Conservation (phyloP, 768 basidiomycete species). For the Xerocomus spinulosus region DNA sequence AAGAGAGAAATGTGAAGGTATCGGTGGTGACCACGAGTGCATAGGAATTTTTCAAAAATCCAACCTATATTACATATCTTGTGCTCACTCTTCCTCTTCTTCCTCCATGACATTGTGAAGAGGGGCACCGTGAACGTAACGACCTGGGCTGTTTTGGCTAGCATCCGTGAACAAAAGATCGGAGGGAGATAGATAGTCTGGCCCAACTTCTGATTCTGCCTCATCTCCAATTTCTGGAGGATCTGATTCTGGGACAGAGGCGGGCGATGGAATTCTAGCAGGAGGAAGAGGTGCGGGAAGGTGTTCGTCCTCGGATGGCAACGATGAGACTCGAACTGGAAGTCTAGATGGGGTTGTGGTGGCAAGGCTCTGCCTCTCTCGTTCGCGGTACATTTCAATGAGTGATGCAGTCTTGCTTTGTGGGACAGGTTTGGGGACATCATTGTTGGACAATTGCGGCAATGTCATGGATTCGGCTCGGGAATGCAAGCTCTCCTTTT, state of each 20-base stretch:
- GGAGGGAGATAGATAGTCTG: slow-evolving; percentile 30
- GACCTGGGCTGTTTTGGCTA: slow-evolving; percentile 58
- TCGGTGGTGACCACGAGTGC: slow-evolving; percentile 22
- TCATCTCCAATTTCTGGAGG: slow-evolving; percentile 28
- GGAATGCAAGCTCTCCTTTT: slow-evolving; percentile 24
- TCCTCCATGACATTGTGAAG: slow-evolving; percentile 84
- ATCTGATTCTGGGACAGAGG: slow-evolving; percentile 15
- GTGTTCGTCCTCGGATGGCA: slow-evolving; percentile 6
- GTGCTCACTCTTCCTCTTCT: slow-evolving; percentile 56
- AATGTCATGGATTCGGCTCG: slow-evolving; percentile 29
- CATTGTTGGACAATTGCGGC: slow-evolving; percentile 12
- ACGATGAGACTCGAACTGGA: slow-evolving; percentile 30
- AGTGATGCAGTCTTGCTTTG: slow-evolving; percentile 69
- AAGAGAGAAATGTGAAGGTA: slow-evolving; percentile 11
- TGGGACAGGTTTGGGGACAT: slow-evolving; percentile 18
- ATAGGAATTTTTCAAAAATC: slow-evolving; percentile 6
- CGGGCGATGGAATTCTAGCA: slow-evolving; percentile 13
- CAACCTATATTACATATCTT: slow-evolving; percentile 20
- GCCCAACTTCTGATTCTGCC: slow-evolving; percentile 23
- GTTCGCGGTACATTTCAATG: slow-evolving; percentile 83
- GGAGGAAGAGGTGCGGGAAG: slow-evolving; percentile 3
- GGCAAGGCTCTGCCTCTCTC: slow-evolving; percentile 42
- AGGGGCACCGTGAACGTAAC: slow-evolving; percentile 82
- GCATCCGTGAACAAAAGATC: slow-evolving; percentile 39
- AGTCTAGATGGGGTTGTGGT: slow-evolving; percentile 26